Conservation (phyloP, 1,139 yeast species). For the Yamadazyma blattariae region DNA sequence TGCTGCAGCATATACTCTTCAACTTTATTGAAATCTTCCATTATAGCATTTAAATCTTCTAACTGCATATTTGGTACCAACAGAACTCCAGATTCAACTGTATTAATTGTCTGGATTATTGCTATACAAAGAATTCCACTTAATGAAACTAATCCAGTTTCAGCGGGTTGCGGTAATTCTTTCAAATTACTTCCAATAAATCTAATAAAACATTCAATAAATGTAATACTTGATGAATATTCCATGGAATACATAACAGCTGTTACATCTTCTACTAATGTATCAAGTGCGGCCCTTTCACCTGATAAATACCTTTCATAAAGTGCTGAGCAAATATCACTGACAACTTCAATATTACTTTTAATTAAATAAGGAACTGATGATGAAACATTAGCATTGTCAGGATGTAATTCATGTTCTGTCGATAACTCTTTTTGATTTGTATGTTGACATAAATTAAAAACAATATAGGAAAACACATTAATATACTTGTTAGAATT, state of each 20-base stretch:
- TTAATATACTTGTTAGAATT: slow-evolving; percentile 1
- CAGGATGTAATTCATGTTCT: no score
- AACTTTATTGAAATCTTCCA: background rate
- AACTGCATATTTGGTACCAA: slow-evolving; percentile 1
- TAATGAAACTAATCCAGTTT: slow-evolving; percentile 5
- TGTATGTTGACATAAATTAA: slow-evolving; percentile 1
- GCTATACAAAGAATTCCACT: slow-evolving; percentile 2
- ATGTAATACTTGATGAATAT: slow-evolving; percentile 1
- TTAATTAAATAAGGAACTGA: background rate
- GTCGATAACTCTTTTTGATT: no score
- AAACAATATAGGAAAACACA: slow-evolving; percentile 2
- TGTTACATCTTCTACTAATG: slow-evolving; percentile 5
- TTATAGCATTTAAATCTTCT: background rate
- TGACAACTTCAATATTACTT: background rate
- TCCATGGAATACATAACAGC: background rate
- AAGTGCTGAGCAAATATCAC: background rate
- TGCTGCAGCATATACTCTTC: background rate
- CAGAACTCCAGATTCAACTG: background rate
- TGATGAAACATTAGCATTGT: no score
- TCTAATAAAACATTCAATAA: background rate
- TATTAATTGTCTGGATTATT: background rate
- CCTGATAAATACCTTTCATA: slow-evolving; percentile 2
- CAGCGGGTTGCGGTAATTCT: slow-evolving; percentile 1
- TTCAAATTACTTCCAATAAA: background rate
- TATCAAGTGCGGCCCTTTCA: slow-evolving; percentile 4